phyloP scores from a whole-genome alignment of 164 flowering plant genomes.

The Nymphaea colorata region DNA sequence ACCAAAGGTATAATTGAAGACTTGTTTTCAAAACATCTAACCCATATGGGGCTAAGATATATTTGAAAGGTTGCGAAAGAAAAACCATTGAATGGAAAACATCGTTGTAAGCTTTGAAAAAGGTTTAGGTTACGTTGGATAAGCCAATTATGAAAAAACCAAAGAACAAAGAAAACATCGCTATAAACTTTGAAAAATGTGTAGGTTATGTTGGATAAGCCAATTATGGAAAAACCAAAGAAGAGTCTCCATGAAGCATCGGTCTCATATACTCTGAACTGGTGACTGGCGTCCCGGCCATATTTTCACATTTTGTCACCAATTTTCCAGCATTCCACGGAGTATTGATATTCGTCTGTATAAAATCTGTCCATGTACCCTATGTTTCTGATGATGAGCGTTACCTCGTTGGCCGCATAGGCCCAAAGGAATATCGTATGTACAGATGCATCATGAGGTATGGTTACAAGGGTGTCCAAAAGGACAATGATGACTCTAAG shows the following conservation, averaged over 20 bases:
- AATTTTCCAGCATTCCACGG: slow-evolving; percentile 87
- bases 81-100: too few species aligned
- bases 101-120: too few species aligned
- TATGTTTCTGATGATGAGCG: slow-evolving; percentile 77
- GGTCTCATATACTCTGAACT: slow-evolving; percentile 85
- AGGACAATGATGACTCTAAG: slow-evolving; percentile 74
- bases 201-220: too few species aligned
- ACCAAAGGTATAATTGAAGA: too few species aligned
- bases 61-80: too few species aligned
- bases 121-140: too few species aligned
- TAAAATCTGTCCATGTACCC: slow-evolving; percentile 86
- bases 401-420: slow-evolving; percentile 70
- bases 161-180: too few species aligned
- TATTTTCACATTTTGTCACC: slow-evolving; percentile 84
- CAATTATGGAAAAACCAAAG: too few species aligned
- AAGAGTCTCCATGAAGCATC: slow-evolving; percentile 77
- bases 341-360: slow-evolving; percentile 77
- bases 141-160: too few species aligned
- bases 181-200: too few species aligned
- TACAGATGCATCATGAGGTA: slow-evolving; percentile 84
- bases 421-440: slow-evolving; percentile 85
- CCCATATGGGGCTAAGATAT: too few species aligned
- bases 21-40: too few species aligned
- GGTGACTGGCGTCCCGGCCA: slow-evolving; percentile 81
- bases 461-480: slow-evolving; percentile 75